Evolutionary conservation across 805 yeast genomes (phyloP).

Genomic region (Torulaspora quercuum): DNA sequence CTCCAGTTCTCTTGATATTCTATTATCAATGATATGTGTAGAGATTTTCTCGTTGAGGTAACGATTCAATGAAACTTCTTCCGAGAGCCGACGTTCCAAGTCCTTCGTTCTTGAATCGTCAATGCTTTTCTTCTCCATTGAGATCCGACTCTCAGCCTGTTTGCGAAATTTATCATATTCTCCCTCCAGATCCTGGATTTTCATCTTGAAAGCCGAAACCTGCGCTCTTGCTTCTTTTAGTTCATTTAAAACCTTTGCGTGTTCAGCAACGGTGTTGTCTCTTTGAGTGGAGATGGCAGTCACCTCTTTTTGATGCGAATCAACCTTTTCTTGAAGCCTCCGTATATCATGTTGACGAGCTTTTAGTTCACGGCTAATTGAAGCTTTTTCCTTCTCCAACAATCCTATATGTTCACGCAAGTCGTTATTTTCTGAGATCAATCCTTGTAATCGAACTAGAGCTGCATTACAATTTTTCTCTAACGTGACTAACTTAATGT

Average conservation of each 20-base stretch:
- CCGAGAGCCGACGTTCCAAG: constrained; percentile 35
- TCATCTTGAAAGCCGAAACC: constrained; percentile 23
- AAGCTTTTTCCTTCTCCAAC: constrained; percentile 38
- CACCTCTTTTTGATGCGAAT: constrained; percentile 30
- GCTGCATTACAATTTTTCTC: constrained; percentile 37
- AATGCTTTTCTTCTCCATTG: constrained; percentile 35
- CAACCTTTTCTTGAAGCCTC: constrained; percentile 28
- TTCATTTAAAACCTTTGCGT: constrained; percentile 28
- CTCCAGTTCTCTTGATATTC: constrained; percentile 12
- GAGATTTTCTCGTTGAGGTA: constrained; percentile 33
- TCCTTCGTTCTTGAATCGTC: constrained; percentile 34
- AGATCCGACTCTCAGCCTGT: constrained; percentile 24
- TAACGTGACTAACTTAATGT: constrained; percentile 36
- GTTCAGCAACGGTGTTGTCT: constrained; percentile 31
- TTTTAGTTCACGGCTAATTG: constrained; percentile 36
- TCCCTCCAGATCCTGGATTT: constrained; percentile 42
- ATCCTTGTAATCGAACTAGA: constrained; percentile 37
- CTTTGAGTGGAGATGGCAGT: constrained; percentile 32
- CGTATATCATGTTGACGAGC: constrained; percentile 39
- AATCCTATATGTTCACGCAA: constrained; percentile 41
- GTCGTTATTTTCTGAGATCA: constrained; percentile 45
- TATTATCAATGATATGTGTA: constrained; percentile 3
- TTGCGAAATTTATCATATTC: constrained; percentile 37
- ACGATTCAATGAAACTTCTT: constrained; percentile 34
- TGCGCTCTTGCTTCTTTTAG: constrained; percentile 31